Evolutionary conservation across 306 rosid genomes (phyloP).

Genomic region (Prunus fruticosa): DNA sequence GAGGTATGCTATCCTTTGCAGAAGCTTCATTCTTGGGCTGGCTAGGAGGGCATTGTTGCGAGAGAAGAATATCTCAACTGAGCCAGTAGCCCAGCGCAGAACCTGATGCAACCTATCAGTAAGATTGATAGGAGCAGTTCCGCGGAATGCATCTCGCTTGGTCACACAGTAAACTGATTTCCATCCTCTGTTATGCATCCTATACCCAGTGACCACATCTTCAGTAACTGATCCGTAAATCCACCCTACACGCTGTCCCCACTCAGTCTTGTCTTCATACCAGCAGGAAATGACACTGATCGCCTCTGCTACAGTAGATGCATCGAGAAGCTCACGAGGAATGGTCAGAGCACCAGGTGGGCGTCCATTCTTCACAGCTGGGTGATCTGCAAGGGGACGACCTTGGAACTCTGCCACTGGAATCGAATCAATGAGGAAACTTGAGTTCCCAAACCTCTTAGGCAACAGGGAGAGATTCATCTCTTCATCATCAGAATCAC

Average conservation of each 20-base stretch:
- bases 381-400: constrained; percentile 98
- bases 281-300: constrained; percentile 95
- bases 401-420: constrained; percentile 97
- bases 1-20: constrained; percentile 87
- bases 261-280: constrained; percentile 96
- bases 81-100: constrained; percentile 97
- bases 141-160: constrained; percentile 94
- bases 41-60: constrained; percentile 90
- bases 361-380: constrained; percentile 91
- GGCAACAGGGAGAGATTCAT: constrained; percentile 81
- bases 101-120: constrained; percentile 95
- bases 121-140: constrained; percentile 94
- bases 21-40: constrained; percentile 77
- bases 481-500: constrained; percentile 85
- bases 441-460: constrained; percentile 89
- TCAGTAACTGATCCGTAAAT: constrained; percentile 97
- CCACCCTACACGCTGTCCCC: constrained; percentile 99
- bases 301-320: constrained; percentile 94
- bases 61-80: constrained; percentile 95
- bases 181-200: constrained; percentile 99
- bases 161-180: constrained; percentile 93
- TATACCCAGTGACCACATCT: constrained; percentile 95
- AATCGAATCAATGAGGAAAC: constrained; percentile 82
- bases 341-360: constrained; percentile 83
- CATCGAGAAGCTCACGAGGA: constrained; percentile 88